Evolutionary conservation across 1,284 basidiomycete species (phyloP), one percentile per base, ranked within the genome.

Genomic region (Quambalaria eucalypti): DNA sequence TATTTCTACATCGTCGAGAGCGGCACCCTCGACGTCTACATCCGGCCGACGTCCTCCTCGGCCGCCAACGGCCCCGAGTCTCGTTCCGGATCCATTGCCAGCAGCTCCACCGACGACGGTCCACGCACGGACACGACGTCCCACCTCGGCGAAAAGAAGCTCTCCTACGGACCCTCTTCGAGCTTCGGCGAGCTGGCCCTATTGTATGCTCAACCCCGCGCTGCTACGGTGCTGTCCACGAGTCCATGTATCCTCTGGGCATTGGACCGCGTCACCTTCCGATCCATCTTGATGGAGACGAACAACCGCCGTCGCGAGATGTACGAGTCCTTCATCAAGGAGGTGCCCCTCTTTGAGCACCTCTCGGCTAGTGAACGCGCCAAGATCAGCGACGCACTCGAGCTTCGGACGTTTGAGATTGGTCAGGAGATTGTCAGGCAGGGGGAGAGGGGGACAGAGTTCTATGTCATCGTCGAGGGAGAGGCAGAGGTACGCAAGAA

Each of bases 1-100:
- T 95, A 86, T 78, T 98, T 97, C 77, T 99, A 98, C 78, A 87
- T 97, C 55, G 90, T 97, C 63, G 95, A 98, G 78, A 82, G 82
- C 40, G 93, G 93, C 1, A 79, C 85, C 50, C 81, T 98, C 56
- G 84, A 95, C 70, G 88, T 91, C 69, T 97, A 85, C 78, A 88
- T 93, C 66, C 78, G 77, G 54, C 84, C 54, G 39, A 51, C 64
- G 5, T 56, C 50, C 39, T 56, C 29, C 51, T 8, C 31, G 16
- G n/a, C n/a, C n/a, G n/a, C n/a, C n/a, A n/a, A n/a, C n/a, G n/a
- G n/a, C n/a, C 36, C n/a, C 56, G 55, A 4, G 36, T 74, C 8
- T 38, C 54, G 30, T 49, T 4, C 36, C 38, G 80, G 83, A 8
- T 80, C 82, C 57, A 85, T 83, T 21, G 64, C 55, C 14, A 62